phyloP scores from a whole-genome alignment of 441 rosid genomes.

The Pelargonium myrrhifolium region DNA sequence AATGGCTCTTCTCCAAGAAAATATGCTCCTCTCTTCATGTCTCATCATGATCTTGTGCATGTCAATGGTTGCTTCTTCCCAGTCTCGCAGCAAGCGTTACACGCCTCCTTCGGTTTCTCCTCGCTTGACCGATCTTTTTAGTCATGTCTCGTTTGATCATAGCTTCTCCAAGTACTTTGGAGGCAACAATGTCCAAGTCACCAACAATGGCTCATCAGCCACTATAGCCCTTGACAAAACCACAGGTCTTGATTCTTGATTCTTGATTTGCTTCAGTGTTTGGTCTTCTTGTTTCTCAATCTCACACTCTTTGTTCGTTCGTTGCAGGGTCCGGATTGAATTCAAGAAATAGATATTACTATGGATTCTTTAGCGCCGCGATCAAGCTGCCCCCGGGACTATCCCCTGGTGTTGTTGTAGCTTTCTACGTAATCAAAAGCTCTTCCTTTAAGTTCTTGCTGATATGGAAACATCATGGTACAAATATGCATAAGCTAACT shows the following conservation, averaged over 20 bases:
- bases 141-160: conserved; percentile 36
- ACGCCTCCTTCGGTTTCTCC: conserved; percentile 43
- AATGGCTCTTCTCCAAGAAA: conserved; percentile 38
- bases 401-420: conserved; percentile 86
- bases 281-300: background rate
- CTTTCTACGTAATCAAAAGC: conserved; percentile 65
- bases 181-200: conserved; percentile 38
- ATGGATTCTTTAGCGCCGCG: conserved; percentile 87
- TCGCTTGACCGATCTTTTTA: conserved; percentile 57
- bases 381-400: conserved; percentile 78
- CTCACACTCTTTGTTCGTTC: background rate
- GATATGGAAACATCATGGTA: background rate
- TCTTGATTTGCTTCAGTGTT: background rate
- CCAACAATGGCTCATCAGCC: conserved; percentile 51
- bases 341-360: conserved; percentile 41
- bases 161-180: conserved; percentile 48
- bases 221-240: conserved; percentile 61
- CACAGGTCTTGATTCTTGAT: conserved; percentile 35
- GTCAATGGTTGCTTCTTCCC: conserved; percentile 43
- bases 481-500: background rate
- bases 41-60: conserved; percentile 31
- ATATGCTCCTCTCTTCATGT: conserved; percentile 16
- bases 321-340: conserved; percentile 72
- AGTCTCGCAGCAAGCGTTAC: conserved; percentile 36
- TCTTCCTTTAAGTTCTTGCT: background rate